Evolutionary conservation across 176 grass and related monocot species (phyloP).

Genomic region (Lolium perenne): DNA sequence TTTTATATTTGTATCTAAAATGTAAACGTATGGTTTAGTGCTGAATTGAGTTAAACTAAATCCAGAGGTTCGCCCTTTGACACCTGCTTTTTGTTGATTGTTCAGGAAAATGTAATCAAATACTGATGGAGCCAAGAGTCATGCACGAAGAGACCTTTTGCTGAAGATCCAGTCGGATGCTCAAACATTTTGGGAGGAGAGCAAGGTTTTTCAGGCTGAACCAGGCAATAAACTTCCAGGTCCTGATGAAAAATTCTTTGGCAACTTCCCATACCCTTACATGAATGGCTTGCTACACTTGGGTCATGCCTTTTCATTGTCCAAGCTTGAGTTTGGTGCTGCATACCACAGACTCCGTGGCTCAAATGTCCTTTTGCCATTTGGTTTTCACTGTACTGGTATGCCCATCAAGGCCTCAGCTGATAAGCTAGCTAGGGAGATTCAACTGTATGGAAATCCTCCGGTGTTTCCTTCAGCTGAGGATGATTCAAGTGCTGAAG

Average conservation of each 20-base stretch:
- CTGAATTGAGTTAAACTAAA: neutral
- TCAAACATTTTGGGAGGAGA: slow-evolving; percentile 58
- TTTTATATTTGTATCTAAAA: neutral
- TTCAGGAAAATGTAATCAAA: slow-evolving; percentile 56
- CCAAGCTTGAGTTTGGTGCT: slow-evolving; percentile 83
- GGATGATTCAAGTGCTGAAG: slow-evolving; percentile 48
- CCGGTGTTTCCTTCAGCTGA: slow-evolving; percentile 59
- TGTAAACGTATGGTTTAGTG: neutral
- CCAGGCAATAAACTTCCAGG: slow-evolving; percentile 43
- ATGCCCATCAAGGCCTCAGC: slow-evolving; percentile 89
- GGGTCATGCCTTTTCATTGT: slow-evolving; percentile 75
- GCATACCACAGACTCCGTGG: slow-evolving; percentile 68
- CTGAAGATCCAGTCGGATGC: slow-evolving; percentile 51
- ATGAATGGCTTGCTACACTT: slow-evolving; percentile 82
- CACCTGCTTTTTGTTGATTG: slow-evolving; percentile 27
- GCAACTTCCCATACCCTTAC: slow-evolving; percentile 87
- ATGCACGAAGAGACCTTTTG: slow-evolving; percentile 63
- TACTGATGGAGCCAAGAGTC: slow-evolving; percentile 52
- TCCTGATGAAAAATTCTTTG: slow-evolving; percentile 73
- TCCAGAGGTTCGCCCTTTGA: neutral
- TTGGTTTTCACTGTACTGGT: slow-evolving; percentile 84
- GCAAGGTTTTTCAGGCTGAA: slow-evolving; percentile 66
- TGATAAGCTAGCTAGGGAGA: slow-evolving; percentile 75
- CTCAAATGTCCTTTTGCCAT: slow-evolving; percentile 69
- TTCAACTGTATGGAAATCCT: slow-evolving; percentile 65